Percentiles rank a stretch among this genome's conserved stretches.
Conservation (phyloP, 352 stramenopile species). For the Pythium rishiriense region DNA sequence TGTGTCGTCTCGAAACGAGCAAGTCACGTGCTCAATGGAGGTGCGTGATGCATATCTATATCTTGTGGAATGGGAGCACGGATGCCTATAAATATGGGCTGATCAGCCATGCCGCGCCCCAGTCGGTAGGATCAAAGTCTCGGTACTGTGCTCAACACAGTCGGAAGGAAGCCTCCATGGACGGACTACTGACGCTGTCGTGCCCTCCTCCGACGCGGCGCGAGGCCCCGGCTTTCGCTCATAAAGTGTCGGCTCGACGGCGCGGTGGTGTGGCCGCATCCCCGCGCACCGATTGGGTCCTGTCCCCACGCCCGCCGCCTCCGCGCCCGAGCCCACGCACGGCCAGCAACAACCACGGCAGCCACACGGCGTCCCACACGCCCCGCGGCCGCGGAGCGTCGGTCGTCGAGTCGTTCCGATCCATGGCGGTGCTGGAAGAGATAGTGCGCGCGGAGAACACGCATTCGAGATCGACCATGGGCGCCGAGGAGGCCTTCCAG, state of each 20-base stretch:
- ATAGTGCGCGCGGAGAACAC: constrained; percentile 27
- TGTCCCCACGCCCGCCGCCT: constrained; percentile 16
- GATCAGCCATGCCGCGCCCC: neutral
- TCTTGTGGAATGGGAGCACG: neutral
- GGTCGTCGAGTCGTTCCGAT: constrained; percentile 27
- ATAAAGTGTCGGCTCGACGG: constrained; percentile 22
- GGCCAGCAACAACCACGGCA: constrained; percentile 5
- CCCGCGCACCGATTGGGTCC: neutral
- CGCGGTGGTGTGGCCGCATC: neutral
- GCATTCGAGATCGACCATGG: constrained; percentile 13
- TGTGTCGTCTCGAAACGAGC: neutral
- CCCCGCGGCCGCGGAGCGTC: neutral
- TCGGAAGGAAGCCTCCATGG: constrained; percentile 12
- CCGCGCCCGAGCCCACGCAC: constrained; percentile 7
- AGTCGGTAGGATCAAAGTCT: neutral
- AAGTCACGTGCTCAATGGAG: neutral
- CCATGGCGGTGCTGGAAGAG: constrained; percentile 23
- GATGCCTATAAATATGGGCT: neutral
- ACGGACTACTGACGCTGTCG: constrained; percentile 24
- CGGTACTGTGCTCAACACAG: neutral
- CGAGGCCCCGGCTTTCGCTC: constrained; percentile 4
- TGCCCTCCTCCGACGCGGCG: constrained; percentile 4
- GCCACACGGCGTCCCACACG: neutral
- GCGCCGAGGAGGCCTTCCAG: constrained; percentile 26
- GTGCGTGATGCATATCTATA: constrained; percentile 3